phyloP scores from a whole-genome alignment of 2,329 filamentous ascomycete species.

The Chaetomiaceae sp. region DNA sequence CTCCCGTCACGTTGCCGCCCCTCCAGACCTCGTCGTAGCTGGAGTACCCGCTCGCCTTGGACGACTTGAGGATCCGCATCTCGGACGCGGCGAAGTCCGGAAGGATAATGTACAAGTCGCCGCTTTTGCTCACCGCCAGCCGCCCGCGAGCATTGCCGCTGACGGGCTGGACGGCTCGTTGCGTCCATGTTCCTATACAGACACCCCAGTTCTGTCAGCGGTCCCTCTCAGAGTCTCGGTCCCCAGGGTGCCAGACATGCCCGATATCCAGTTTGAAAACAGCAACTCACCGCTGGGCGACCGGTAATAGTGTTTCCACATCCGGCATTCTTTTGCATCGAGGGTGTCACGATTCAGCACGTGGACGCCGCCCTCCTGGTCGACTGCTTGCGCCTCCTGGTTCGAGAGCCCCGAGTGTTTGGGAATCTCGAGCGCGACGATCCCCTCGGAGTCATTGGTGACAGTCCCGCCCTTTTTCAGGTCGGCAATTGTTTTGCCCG shows the following conservation, averaged over 20 bases:
- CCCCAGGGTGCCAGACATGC: too few species aligned
- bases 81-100: conserved; percentile 30
- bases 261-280: too few species aligned
- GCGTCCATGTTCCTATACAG: conserved; percentile 34
- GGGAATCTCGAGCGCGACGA: conserved; percentile 41
- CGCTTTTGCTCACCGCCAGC: conserved; percentile 32
- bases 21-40: conserved; percentile 36
- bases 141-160: conserved; percentile 33
- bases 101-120: conserved; percentile 36
- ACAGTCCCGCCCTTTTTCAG: conserved; percentile 35
- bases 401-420: conserved; percentile 44
- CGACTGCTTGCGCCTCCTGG: conserved; percentile 46
- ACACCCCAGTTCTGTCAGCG: background rate
- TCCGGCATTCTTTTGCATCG: conserved; percentile 22
- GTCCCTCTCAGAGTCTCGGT: too few species aligned
- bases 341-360: conserved; percentile 43
- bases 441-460: conserved; percentile 36
- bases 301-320: conserved; percentile 40
- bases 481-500: conserved; percentile 33
- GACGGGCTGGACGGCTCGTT: conserved; percentile 29
- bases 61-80: conserved; percentile 33
- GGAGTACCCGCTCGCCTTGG: conserved; percentile 27
- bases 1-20: conserved; percentile 33
- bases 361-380: conserved; percentile 42
- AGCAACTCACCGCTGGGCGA: conserved; percentile 29